A percentile compares a stretch with the other conserved stretches of the same genome.
phyloP scores from a whole-genome alignment of 2,329 filamentous ascomycete species.

The Pseudogymnoascus sp. region DNA sequence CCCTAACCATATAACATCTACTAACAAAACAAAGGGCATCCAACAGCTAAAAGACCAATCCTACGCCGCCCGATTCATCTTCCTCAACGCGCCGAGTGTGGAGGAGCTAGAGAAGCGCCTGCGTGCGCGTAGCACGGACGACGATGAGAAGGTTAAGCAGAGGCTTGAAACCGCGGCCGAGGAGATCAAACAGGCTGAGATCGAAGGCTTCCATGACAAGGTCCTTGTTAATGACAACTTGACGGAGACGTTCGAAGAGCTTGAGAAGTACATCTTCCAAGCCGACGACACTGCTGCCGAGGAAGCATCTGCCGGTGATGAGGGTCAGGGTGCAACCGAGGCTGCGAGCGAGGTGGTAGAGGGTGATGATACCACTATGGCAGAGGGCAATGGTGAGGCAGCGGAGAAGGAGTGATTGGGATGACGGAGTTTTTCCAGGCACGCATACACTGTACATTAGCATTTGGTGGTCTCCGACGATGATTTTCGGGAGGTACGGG shows the following conservation, averaged over 20 bases:
- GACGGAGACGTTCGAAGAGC: constrained; percentile 40
- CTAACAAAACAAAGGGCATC: constrained; percentile 36
- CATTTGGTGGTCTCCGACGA: constrained; percentile 2
- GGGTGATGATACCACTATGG: neutral
- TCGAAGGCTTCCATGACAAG: constrained; percentile 42
- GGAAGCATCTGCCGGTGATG: constrained; percentile 16
- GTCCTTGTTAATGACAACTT: constrained; percentile 45
- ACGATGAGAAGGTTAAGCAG: constrained; percentile 41
- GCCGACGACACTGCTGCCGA: constrained; percentile 19
- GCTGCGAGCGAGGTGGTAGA: neutral
- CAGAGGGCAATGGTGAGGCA: neutral
- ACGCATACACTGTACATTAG: constrained; percentile 2
- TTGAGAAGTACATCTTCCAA: constrained; percentile 43
- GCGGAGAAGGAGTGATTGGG: neutral
- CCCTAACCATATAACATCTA: neutral
- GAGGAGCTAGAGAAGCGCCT: constrained; percentile 36
- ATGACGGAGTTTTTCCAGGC: neutral
- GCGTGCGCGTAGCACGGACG: constrained; percentile 35
- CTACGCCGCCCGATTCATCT: constrained; percentile 48
- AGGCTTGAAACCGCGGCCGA: constrained; percentile 34
- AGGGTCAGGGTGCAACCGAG: neutral
- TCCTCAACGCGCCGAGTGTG: constrained; percentile 39
- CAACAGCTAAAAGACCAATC: constrained; percentile 51
- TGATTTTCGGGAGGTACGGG: neutral
- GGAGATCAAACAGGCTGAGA: constrained; percentile 38